A percentile compares a stretch with the other conserved stretches of the same genome.
These are phyloP conservation scores for Pleurotus cornucopiae DNA, from an alignment of 768 basidiomycete genomes.

Conservation along the genomic window DNA sequence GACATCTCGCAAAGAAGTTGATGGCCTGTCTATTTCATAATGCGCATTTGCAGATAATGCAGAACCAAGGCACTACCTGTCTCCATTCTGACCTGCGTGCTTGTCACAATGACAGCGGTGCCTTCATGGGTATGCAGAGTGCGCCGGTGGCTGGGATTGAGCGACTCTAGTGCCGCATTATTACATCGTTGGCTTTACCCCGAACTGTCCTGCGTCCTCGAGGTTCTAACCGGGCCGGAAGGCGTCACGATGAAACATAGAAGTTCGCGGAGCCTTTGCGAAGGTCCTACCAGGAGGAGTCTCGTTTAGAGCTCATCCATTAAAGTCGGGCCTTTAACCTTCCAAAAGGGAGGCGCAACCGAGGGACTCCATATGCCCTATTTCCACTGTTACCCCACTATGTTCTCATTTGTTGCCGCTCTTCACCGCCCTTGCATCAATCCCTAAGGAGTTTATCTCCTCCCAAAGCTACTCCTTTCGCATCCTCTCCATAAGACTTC, in stretches of 20 bases:
- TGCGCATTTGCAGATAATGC: conserved; percentile 2
- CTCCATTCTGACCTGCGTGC: no score
- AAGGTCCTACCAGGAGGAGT: no score
- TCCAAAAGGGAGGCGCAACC: no score
- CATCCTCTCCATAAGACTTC: background rate
- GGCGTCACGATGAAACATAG: background rate
- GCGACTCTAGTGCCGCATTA: background rate
- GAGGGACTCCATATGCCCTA: no score
- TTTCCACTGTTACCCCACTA: no score
- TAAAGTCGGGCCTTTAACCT: no score
- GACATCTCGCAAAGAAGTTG: conserved; percentile 7
- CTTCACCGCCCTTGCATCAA: no score
- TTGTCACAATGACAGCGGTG: no score
- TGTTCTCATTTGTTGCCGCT: no score
- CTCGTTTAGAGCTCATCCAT: no score
- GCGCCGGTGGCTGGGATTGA: background rate
- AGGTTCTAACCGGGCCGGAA: background rate
- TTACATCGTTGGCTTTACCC: background rate
- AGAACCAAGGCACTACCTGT: background rate
- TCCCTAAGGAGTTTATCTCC: no score
- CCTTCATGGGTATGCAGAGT: background rate
- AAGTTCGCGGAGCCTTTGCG: background rate
- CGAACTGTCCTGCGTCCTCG: background rate
- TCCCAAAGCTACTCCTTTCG: no score
- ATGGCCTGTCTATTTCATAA: conserved; percentile 3